Conservation (phyloP, 2,329 filamentous ascomycete species). For the Colletotrichum tanaceti region DNA sequence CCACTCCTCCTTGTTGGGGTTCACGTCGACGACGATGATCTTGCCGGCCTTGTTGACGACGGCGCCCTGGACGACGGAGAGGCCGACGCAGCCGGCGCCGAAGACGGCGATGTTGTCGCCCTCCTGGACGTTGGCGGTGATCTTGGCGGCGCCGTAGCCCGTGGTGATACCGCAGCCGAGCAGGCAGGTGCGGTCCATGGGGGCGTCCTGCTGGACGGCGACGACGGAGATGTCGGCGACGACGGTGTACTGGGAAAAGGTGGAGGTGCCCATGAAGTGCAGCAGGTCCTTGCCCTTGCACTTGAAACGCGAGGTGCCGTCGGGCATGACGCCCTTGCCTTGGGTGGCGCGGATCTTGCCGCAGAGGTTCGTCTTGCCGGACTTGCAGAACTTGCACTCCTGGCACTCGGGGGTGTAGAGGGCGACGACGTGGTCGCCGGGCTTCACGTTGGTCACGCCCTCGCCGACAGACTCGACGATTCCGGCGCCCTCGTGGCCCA, state of each 20-base stretch:
- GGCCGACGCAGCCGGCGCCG: slow-evolving; percentile 93
- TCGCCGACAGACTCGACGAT: slow-evolving; percentile 94
- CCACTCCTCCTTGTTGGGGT: slow-evolving; percentile 93
- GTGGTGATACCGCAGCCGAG: slow-evolving; percentile 99
- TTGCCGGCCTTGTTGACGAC: slow-evolving; percentile 83
- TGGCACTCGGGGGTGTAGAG: slow-evolving; percentile 96
- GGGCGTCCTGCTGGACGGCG: slow-evolving; percentile 87
- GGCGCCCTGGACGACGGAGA: slow-evolving; percentile 94
- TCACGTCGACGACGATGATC: slow-evolving; percentile 82
- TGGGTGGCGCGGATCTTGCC: slow-evolving; percentile 97
- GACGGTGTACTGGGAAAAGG: slow-evolving; percentile 98
- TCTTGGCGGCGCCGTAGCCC: slow-evolving; percentile 93
- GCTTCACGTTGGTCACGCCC: slow-evolving; percentile 93
- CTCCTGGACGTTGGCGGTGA: slow-evolving; percentile 91
- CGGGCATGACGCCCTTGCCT: slow-evolving; percentile 95
- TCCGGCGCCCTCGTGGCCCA: slow-evolving; percentile 92
- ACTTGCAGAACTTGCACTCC: slow-evolving; percentile 99
- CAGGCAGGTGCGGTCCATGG: slow-evolving; percentile 95
- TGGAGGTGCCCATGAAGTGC: slow-evolving; percentile 99
- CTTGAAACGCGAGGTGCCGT: slow-evolving; percentile 94
- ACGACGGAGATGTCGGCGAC: slow-evolving; percentile 99
- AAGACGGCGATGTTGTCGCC: slow-evolving; percentile 93
- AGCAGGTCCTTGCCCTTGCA: slow-evolving; percentile 95
- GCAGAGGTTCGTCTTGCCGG: slow-evolving; percentile 98
- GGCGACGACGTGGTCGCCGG: slow-evolving; percentile 89